Evolutionary conservation across 2,329 filamentous ascomycete species (phyloP).

Genomic region (Capronia coronata): DNA sequence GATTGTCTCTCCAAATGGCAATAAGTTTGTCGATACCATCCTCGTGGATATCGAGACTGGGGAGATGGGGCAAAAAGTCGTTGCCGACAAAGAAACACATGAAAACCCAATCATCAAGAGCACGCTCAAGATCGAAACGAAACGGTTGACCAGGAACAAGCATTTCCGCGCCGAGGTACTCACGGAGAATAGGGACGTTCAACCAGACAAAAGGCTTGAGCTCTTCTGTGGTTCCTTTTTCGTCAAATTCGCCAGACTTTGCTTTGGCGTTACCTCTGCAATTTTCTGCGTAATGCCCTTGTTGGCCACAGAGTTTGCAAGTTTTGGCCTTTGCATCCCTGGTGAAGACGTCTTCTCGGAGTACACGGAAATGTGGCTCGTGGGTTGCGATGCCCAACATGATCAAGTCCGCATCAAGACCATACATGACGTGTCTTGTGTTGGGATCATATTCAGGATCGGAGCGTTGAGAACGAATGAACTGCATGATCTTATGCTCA

Average conservation of each 20-base stretch:
- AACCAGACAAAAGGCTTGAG: constrained; percentile 98
- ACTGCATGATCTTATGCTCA: constrained; percentile 99
- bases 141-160: constrained; percentile 76
- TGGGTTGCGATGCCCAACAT: constrained; percentile 97
- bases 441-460: constrained; percentile 92
- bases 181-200: constrained; percentile 81
- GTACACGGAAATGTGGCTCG: constrained; percentile 91
- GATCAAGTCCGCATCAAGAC: constrained; percentile 94
- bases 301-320: constrained; percentile 85
- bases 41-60: constrained; percentile 94
- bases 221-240: constrained; percentile 64
- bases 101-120: constrained; percentile 96
- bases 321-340: constrained; percentile 75
- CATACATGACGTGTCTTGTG: constrained; percentile 96
- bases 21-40: constrained; percentile 95
- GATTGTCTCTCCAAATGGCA: constrained; percentile 92
- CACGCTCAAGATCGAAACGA: constrained; percentile 85
- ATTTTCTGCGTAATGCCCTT: constrained; percentile 80
- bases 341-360: constrained; percentile 94
- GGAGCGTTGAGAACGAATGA: constrained; percentile 84
- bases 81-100: constrained; percentile 99
- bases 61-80: constrained; percentile 93
- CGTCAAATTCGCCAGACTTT: constrained; percentile 71
- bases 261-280: constrained; percentile 74
- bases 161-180: constrained; percentile 88